Percentiles rank a stretch among this genome's conserved stretches.
These are phyloP conservation scores for Prunus mira DNA, from an alignment of 306 rosid species.

Conservation along the genomic window DNA sequence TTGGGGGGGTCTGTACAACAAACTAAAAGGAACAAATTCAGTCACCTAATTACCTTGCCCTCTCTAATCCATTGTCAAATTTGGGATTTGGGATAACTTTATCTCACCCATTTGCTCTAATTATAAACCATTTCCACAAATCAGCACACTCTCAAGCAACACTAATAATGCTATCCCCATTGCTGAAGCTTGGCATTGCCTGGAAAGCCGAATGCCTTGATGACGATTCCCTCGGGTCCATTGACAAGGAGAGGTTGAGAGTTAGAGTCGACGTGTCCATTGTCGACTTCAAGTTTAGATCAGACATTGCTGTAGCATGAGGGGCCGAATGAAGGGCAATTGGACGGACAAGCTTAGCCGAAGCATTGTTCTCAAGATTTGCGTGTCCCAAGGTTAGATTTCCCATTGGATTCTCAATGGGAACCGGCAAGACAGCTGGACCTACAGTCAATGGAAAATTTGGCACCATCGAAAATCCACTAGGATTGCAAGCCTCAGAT, in stretches of 20 bases:
- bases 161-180: conserved; percentile 67
- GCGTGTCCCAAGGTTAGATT: conserved; percentile 52
- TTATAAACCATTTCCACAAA: conserved; percentile 28
- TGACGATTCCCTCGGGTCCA: conserved; percentile 54
- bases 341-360: conserved; percentile 36
- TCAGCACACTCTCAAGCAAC: conserved; percentile 50
- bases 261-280: conserved; percentile 58
- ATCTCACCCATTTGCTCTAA: conserved; percentile 30
- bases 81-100: conserved; percentile 21
- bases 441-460: conserved; percentile 41
- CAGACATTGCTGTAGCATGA: conserved; percentile 28
- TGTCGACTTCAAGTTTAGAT: conserved; percentile 37
- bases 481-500: conserved; percentile 43
- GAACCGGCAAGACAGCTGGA: conserved; percentile 35
- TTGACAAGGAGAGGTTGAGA: conserved; percentile 70
- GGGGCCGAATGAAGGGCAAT: conserved; percentile 33
- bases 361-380: conserved; percentile 31
- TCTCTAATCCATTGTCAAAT: conserved; percentile 34
- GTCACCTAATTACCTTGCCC: conserved; percentile 36
- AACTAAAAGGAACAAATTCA: conserved; percentile 44
- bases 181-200: conserved; percentile 53
- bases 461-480: conserved; percentile 47
- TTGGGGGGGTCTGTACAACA: conserved; percentile 57
- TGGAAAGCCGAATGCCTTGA: conserved; percentile 63
- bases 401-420: conserved; percentile 45